These are phyloP conservation scores for Leersia perrieri DNA, from an alignment of 176 grass and related monocot species.

Conservation along the genomic window DNA sequence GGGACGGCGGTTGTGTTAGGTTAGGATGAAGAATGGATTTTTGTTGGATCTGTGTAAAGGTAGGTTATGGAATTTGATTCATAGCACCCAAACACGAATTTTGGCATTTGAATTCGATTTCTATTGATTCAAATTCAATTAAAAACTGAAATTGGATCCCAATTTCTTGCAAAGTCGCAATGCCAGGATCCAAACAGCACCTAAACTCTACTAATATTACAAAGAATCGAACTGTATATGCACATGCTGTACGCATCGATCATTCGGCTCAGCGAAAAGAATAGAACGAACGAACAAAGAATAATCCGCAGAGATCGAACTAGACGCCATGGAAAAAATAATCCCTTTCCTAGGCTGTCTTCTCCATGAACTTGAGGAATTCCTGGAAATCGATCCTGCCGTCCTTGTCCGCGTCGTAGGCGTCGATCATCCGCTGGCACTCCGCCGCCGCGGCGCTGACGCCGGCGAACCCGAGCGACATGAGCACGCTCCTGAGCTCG, in stretches of 20 bases:
- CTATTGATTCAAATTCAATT: not conserved
- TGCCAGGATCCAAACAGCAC: not conserved
- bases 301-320: not conserved
- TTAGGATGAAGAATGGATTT: not conserved
- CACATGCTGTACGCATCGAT: not conserved
- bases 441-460: conserved; percentile 28
- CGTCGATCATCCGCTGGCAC: conserved; percentile 69
- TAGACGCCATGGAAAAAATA: not conserved
- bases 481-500: conserved; percentile 65
- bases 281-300: conserved; percentile 31
- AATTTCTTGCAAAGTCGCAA: not conserved
- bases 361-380: conserved; percentile 67
- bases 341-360: conserved; percentile 27
- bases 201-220: not conserved
- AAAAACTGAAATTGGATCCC: not conserved
- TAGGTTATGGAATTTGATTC: not conserved
- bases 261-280: conserved; percentile 16
- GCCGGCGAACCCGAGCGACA: conserved; percentile 51
- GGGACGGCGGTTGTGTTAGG: no score
- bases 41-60: not conserved
- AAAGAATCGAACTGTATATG: not conserved
- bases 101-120: not conserved
- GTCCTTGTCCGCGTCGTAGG: conserved; percentile 64
- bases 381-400: conserved; percentile 74
- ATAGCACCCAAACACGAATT: not conserved